Conservation (phyloP, 2,329 filamentous ascomycete species). For the Neopestalotiopsis sp. region DNA sequence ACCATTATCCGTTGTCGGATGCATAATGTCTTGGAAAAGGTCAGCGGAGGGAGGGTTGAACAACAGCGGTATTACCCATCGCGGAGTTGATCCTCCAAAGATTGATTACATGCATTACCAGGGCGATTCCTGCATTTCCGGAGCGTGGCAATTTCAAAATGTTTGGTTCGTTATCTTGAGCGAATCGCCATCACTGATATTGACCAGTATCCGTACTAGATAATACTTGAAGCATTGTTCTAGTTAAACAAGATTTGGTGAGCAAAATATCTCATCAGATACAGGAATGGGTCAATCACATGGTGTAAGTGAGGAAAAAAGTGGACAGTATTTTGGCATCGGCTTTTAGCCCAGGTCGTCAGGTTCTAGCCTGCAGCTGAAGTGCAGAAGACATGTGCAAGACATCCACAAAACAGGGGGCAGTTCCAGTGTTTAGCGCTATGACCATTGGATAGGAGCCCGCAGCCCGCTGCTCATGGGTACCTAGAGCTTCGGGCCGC, state of each 20-base stretch:
- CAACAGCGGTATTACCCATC: not conserved
- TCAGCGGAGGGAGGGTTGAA: not conserved
- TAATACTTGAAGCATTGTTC: too few species aligned
- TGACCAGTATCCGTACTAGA: too few species aligned
- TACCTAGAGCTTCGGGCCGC: not conserved
- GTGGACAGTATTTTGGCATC: not conserved
- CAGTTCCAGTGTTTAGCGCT: not conserved
- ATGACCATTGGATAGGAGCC: not conserved
- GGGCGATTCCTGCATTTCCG: not conserved
- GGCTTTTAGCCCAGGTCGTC: too few species aligned
- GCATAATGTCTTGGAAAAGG: not conserved
- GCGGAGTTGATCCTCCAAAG: not conserved
- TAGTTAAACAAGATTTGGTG: too few species aligned
- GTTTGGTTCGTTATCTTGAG: not conserved
- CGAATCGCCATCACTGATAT: too few species aligned
- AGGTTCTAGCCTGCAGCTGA: not conserved
- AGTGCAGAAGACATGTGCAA: not conserved
- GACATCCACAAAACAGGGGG: slow-evolving; percentile 8
- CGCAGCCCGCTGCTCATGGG: not conserved
- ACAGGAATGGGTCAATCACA: too few species aligned
- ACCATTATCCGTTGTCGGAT: not conserved
- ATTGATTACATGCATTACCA: not conserved
- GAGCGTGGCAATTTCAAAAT: not conserved
- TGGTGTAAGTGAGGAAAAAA: too few species aligned
- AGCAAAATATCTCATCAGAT: too few species aligned